Evolutionary conservation across 163 green algal species (phyloP), one percentile per base, ranked within the genome.

Genomic region (Scenedesmus sp.): DNA sequence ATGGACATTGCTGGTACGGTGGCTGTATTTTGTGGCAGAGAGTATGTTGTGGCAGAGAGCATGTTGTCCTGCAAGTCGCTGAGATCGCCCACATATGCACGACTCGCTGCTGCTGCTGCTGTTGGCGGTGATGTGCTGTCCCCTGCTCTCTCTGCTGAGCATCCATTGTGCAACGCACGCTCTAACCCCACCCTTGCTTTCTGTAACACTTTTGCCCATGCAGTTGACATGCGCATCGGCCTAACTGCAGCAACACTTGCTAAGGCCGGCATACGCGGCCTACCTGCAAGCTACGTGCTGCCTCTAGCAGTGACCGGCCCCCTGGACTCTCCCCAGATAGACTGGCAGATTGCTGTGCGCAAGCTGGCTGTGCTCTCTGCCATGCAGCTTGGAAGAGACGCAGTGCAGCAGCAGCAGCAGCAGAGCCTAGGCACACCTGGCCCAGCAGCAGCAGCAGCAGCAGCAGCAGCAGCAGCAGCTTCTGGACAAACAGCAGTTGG

Each of bases 271-370:
- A 84, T 94, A 16, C 66, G 85, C 20, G 82, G 89, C 34, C 73
- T 93, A 4, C 85, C 88, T 3, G 57, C 73, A 9, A 67, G 84
- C 57, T 91, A 89, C 86, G 88, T 95, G 82, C 79, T 95, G 54
- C 92, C 93, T 6, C 13, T 95, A 12, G 55, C 73, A 2, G 77
- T 95, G 15, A 56, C 54, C 16, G 93, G 93, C 64, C 76, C 54
- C 16, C 46, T 90, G 23, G 16, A 87, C 12, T 73, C 74, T 3
- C 92, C 92, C 9, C 87, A 93, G 26, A 26, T 94, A 8, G 88
- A 94, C 3, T 93, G 88, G 85, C 81, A 66, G 54, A 54, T 52
- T 20, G 89, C 67, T 9, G 90, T 82, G 2, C 76, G 89, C 5
- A 84, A 89, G 54, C 54, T 92, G 26, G 89, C 89, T 26, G 89